Evolutionary conservation across 2,329 filamentous ascomycete genomes (phyloP).

Genomic region (Neonectria coccinea): DNA sequence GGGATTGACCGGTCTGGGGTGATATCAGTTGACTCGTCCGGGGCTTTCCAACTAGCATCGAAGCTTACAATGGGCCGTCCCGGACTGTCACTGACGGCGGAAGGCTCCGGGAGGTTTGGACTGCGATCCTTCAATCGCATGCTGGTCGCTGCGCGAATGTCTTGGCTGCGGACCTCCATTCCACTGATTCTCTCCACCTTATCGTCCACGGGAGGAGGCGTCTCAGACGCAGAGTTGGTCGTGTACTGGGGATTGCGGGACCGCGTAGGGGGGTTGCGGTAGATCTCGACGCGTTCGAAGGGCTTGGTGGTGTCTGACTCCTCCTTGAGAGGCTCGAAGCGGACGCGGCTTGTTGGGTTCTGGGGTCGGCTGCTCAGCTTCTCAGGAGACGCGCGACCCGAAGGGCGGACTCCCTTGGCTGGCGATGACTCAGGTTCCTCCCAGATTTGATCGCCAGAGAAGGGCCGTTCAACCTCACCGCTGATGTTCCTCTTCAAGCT

Average conservation of each 20-base stretch:
- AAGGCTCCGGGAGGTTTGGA: conserved; percentile 86
- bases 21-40: conserved; percentile 77
- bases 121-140: conserved; percentile 90
- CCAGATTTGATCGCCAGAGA: conserved; percentile 85
- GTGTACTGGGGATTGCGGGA: conserved; percentile 86
- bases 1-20: conserved; percentile 58
- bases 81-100: conserved; percentile 88
- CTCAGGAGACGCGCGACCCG: conserved; percentile 49
- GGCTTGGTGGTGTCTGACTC: conserved; percentile 50
- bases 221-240: conserved; percentile 65
- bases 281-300: conserved; percentile 75
- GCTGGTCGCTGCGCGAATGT: conserved; percentile 90
- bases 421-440: conserved; percentile 77
- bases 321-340: conserved; percentile 57
- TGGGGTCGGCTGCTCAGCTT: conserved; percentile 50
- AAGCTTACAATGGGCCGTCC: conserved; percentile 98
- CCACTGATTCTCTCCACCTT: conserved; percentile 76
- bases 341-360: conserved; percentile 49
- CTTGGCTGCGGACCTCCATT: conserved; percentile 84
- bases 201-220: conserved; percentile 50
- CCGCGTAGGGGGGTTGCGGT: conserved; percentile 85
- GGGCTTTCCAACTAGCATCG: conserved; percentile 83
- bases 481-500: conserved; percentile 78
- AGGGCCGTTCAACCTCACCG: conserved; percentile 73
- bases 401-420: conserved; percentile 27